Percentiles rank a stretch among this genome's conserved stretches.
These are phyloP conservation scores for Chalciporus sphaerocephalus DNA, from an alignment of 768 basidiomycete species.

Conservation along the genomic window DNA sequence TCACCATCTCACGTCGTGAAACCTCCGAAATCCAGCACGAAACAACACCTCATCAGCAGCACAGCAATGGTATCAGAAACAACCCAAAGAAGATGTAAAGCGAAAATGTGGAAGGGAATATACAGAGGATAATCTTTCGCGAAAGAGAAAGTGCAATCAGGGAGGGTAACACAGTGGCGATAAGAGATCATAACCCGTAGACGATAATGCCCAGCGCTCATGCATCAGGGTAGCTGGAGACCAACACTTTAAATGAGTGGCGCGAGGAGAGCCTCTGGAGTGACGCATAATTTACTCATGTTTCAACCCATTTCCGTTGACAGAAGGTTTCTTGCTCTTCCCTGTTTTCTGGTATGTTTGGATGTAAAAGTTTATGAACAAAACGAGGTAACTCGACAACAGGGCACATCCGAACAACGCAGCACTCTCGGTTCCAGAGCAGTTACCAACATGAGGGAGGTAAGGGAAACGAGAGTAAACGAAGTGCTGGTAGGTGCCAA, in stretches of 20 bases:
- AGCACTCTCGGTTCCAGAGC: constrained; percentile 84
- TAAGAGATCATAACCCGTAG: constrained; percentile 3
- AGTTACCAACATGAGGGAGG: constrained; percentile 74
- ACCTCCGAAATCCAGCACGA: constrained; percentile 4
- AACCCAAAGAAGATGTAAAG: constrained; percentile 10
- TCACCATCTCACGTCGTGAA: neutral
- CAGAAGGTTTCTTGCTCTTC: constrained; percentile 29
- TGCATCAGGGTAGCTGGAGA: constrained; percentile 5
- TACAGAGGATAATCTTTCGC: constrained; percentile 16
- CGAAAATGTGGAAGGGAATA: constrained; percentile 9
- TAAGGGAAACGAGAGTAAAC: constrained; percentile 54
- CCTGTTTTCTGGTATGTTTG: constrained; percentile 73
- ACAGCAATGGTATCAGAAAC: constrained; percentile 12
- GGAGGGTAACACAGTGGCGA: constrained; percentile 11
- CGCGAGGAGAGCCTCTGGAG: neutral
- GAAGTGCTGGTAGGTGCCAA: constrained; percentile 90
- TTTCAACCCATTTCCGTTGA: constrained; percentile 43
- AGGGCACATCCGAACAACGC: constrained; percentile 87
- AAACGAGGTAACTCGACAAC: constrained; percentile 83
- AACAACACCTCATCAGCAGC: constrained; percentile 4
- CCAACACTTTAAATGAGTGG: constrained; percentile 14
- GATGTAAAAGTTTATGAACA: constrained; percentile 96
- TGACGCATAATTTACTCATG: constrained; percentile 24
- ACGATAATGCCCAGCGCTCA: constrained; percentile 8
- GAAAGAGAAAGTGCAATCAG: constrained; percentile 8